Evolutionary conservation across 140 eudicot species (phyloP), one percentile per base, ranked within the genome.

Genomic region (Ambrosia hybrid): DNA sequence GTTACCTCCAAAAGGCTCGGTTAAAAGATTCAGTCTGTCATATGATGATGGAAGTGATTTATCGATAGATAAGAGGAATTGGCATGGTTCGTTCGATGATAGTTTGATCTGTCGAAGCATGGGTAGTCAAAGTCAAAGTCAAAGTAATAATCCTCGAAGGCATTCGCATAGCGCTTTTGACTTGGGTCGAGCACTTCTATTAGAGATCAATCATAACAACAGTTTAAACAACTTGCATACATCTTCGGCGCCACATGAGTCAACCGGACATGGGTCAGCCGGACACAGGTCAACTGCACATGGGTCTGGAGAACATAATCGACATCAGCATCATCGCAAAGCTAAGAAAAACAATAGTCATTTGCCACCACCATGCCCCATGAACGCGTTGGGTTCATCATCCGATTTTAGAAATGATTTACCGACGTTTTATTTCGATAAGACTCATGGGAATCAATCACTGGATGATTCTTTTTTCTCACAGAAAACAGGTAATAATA

Each of bases 11-110:
- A 69, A 33, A 37, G 41, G 78, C 9, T 83, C 83, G 41, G 33
- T 51, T 71, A 68, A 67, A 17, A 74, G 57, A 3, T 39, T 61
- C 51, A 61, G 33, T 55, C 41, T 60, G 43, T 67, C 83, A 16
- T 37, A 65, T n/a, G 63, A 34, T 75, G 36, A 1, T 12, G 33
- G 17, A 69, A 49, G 57, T 43, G 77, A 70, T 61, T 3, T 52
- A 46, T 3, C 53, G 9, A 61, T 77, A 39, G 72, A 77, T 66
- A 70, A 77, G 76, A 51, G 14, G 2, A 77, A 70, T 14, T 77
- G 72, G 81, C 77, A 53, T 70, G 81, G 81, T 7, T 77, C 81
- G 10, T 51, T 70, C 45, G 81, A 77, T 63, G 81, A 77, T 77
- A 70, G 45, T 26, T 14, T 61, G 30, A 45, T 77, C 39, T 77